Evolutionary conservation across 176 grass and related monocot genomes (phyloP), one percentile per base, ranked within the genome.

Genomic region (Melocanna baccifera): DNA sequence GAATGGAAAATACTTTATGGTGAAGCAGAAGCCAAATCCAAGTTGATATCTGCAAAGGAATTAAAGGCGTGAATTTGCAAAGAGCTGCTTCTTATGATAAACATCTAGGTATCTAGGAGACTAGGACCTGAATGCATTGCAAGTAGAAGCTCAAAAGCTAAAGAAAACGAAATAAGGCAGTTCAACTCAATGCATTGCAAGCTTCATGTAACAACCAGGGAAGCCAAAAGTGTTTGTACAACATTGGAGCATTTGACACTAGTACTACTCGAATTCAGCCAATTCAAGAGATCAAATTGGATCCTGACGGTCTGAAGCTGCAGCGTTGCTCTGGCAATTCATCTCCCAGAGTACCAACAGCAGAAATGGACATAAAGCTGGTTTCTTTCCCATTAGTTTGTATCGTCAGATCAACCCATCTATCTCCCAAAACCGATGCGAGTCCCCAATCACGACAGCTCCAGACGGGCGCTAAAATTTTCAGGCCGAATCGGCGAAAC

Each of bases 1-100:
- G 28, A 34, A 59, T 48, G 64, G n/a, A 68, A 70, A 46, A 29
- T 61, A 92, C 90, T 92, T 74, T 86, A 50, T 86, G 41, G 67
- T 20, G 67, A 72, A 42, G 79, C 28, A 41, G 61, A 58, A 72
- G 74, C 62, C 6, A 12, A 19, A 50, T 69, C 61, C 59, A 68
- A 62, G 12, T 50, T 73, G 12, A 41, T 86, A 75, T 71, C 90
- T 92, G 72, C 32, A 91, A 26, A 88, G 43, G 61, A 68, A 42
- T 50, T 9, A 73, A 71, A 82, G 3, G 6, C 2, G 41, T 79
- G 15, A 68, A 40, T 58, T 52, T 80, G 36, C 11, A 40, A 18
- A 81, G 8, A 12, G 14, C 62, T 19, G 28, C 11, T 73, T 28
- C 39, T 87, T 64, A 72, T 39, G 12, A 67, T 47, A 7, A 13